Conservation (phyloP, 768 basidiomycete genomes). For the Serendipita vermifera region DNA sequence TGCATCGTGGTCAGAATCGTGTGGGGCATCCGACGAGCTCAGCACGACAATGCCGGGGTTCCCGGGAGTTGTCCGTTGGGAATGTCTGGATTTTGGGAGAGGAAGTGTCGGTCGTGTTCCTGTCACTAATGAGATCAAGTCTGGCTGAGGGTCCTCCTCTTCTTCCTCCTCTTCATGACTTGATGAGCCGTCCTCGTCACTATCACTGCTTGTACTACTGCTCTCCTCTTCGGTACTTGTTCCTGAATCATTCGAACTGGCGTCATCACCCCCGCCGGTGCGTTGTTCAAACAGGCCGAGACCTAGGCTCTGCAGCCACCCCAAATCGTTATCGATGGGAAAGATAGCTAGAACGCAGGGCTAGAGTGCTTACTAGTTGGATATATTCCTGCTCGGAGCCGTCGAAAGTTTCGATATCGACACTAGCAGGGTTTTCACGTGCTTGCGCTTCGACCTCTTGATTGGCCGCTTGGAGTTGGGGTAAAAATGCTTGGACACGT, state of each 20-base stretch:
- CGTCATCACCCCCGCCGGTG: neutral
- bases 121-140: neutral
- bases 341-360: slow-evolving; percentile 2
- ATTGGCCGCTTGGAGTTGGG: slow-evolving; percentile 53
- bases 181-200: neutral
- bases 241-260: neutral
- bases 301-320: slow-evolving; percentile 40
- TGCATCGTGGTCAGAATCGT: no score
- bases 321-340: neutral
- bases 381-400: slow-evolving; percentile 41
- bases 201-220: neutral
- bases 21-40: no score
- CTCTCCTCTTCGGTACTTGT: neutral
- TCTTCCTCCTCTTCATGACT: neutral
- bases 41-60: no score
- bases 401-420: slow-evolving; percentile 57
- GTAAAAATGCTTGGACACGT: slow-evolving; percentile 54
- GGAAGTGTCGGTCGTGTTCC: neutral
- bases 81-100: no score
- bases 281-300: slow-evolving; percentile 43
- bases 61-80: no score
- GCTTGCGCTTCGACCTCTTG: slow-evolving; percentile 35
- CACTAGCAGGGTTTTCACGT: slow-evolving; percentile 37
- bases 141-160: neutral
- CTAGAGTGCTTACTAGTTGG: slow-evolving; percentile 44